Conservation (phyloP, 148 eudicot genomes). For the Chenopodium album region DNA sequence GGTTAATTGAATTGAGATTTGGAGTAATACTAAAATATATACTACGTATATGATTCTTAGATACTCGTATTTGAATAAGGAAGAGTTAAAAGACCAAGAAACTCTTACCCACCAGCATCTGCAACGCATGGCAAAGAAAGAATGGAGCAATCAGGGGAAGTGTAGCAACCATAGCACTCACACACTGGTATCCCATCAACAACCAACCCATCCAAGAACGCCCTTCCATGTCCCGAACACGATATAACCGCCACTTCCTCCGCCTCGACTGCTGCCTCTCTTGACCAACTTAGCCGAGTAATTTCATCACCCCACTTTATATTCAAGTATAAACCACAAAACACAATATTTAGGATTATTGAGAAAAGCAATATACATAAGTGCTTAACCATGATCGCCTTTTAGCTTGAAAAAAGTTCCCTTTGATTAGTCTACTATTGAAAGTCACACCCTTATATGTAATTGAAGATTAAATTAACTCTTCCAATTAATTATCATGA, state of each 20-base stretch:
- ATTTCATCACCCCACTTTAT: neutral
- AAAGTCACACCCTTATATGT: neutral
- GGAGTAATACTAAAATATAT: neutral
- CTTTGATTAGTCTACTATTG: neutral
- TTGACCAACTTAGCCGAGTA: constrained; percentile 40
- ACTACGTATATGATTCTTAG: neutral
- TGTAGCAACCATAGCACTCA: constrained; percentile 55
- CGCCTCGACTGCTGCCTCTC: constrained; percentile 59
- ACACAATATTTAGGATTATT: constrained; percentile 8
- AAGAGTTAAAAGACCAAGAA: neutral
- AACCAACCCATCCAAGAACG: constrained; percentile 50
- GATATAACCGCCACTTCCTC: constrained; percentile 52
- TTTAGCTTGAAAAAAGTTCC: neutral
- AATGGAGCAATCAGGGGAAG: constrained; percentile 54
- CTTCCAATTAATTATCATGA: too few relatives aligned
- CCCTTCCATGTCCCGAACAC: constrained; percentile 66
- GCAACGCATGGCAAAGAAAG: constrained; percentile 39
- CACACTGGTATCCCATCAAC: constrained; percentile 45
- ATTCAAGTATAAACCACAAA: neutral
- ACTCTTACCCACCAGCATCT: constrained; percentile 45
- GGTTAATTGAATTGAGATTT: too few relatives aligned
- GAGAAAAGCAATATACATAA: neutral
- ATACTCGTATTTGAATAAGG: neutral
- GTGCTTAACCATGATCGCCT: neutral
- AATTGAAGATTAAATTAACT: too few relatives aligned